Evolutionary conservation across 305 asterid species (phyloP).

Genomic region (Euphrasia arctica): DNA sequence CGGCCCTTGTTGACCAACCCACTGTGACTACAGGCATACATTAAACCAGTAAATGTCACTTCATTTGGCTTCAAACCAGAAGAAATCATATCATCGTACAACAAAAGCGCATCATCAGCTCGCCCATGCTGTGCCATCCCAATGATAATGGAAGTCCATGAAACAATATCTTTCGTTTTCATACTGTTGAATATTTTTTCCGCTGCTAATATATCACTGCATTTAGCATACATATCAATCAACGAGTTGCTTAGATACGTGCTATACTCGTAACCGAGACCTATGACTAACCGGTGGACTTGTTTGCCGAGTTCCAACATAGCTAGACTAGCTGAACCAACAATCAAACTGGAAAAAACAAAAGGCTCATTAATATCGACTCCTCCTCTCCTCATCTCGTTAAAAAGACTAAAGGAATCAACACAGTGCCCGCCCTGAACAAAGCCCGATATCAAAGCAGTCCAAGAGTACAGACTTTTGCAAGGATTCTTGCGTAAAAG

Average conservation of each 20-base stretch:
- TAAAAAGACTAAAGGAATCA: slow-evolving; percentile 53
- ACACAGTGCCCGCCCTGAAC: slow-evolving; percentile 55
- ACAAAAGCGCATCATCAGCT: slow-evolving; percentile 49
- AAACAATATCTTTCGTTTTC: slow-evolving; percentile 53
- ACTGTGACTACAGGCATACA: slow-evolving; percentile 79
- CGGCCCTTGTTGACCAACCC: slow-evolving; percentile 71
- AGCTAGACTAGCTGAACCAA: slow-evolving; percentile 57
- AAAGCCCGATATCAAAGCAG: slow-evolving; percentile 70
- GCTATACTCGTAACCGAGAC: slow-evolving; percentile 55
- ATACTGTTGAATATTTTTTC: slow-evolving; percentile 47
- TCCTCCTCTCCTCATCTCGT: slow-evolving; percentile 57
- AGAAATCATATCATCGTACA: slow-evolving; percentile 58
- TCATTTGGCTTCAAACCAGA: slow-evolving; percentile 62
- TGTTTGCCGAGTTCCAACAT: slow-evolving; percentile 68
- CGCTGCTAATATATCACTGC: slow-evolving; percentile 63
- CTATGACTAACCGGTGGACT: slow-evolving; percentile 58
- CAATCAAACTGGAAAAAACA: slow-evolving; percentile 56
- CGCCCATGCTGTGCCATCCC: slow-evolving; percentile 89
- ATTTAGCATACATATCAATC: slow-evolving; percentile 86
- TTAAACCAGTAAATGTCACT: slow-evolving; percentile 71
- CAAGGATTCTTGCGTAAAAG: slow-evolving; percentile 39
- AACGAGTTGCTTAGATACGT: slow-evolving; percentile 49
- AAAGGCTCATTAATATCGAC: slow-evolving; percentile 45
- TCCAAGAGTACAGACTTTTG: slow-evolving; percentile 52
- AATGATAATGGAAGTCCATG: slow-evolving; percentile 85